Percentiles rank a stretch among this genome's conserved stretches.
Conservation (phyloP, 176 grass and related monocot genomes). For the Carex parvula region DNA sequence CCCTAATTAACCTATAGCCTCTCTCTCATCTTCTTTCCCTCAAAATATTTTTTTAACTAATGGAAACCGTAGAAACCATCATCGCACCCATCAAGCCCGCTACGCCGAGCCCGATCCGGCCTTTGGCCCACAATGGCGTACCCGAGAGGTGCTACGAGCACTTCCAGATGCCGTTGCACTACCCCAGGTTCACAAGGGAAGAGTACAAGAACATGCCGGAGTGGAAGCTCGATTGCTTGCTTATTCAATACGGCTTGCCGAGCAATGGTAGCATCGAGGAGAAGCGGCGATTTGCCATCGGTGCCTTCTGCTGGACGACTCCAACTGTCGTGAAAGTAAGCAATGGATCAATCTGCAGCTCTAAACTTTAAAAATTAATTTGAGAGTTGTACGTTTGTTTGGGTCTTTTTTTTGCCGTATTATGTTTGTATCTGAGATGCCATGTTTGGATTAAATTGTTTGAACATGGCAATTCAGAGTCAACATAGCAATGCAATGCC, state of each 20-base stretch:
- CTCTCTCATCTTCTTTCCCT: neutral
- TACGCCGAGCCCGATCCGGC: neutral
- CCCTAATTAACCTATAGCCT: neutral
- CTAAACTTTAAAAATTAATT: constrained; percentile 27
- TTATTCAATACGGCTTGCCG: constrained; percentile 31
- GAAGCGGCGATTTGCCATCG: constrained; percentile 33
- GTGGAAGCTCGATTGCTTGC: constrained; percentile 34
- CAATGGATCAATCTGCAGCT: constrained; percentile 28
- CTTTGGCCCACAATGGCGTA: neutral
- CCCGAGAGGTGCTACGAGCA: neutral
- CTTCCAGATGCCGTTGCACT: constrained; percentile 45
- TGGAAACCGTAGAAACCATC: constrained; percentile 25
- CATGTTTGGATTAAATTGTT: neutral
- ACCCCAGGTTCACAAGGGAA: constrained; percentile 26
- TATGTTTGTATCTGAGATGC: neutral
- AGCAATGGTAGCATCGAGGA: constrained; percentile 19
- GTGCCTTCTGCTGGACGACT: constrained; percentile 32
- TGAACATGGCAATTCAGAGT: neutral
- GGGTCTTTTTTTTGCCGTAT: neutral
- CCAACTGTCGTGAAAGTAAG: constrained; percentile 20
- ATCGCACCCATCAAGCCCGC: neutral
- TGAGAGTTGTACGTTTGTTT: neutral
- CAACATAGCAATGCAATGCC: neutral
- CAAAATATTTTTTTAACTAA: neutral
- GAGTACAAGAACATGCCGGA: constrained; percentile 41